A percentile compares a stretch with the other conserved stretches of the same genome.
Evolutionary conservation across 805 yeast genomes (phyloP).

Genomic region (Yamadazyma paraphyllophila): DNA sequence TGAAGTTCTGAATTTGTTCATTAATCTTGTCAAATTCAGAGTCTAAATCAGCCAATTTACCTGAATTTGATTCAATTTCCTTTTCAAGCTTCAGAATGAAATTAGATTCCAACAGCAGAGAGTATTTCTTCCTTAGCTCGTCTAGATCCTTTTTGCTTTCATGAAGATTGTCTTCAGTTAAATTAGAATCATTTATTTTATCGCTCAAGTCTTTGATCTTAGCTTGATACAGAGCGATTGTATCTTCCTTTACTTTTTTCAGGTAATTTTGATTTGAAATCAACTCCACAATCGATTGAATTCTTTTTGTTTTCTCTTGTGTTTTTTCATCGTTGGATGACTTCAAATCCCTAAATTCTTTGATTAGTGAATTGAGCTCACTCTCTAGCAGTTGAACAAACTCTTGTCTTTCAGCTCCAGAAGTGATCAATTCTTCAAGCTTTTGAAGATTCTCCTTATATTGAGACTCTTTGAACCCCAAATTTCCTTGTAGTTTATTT

Average conservation of each 20-base stretch:
- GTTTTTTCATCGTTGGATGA: conserved; percentile 1
- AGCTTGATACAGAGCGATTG: conserved; percentile 1
- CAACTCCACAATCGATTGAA: conserved; percentile 6
- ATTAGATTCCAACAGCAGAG: conserved; percentile 7
- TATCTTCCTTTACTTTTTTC: conserved; percentile 5
- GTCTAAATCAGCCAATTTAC: conserved; percentile 26
- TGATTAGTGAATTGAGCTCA: neutral
- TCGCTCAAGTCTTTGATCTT: conserved; percentile 9
- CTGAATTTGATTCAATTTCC: conserved; percentile 10
- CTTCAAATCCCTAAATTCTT: conserved; percentile 6
- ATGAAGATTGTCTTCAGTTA: conserved; percentile 39
- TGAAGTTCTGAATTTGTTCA: conserved; percentile 9
- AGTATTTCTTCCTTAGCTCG: conserved; percentile 34
- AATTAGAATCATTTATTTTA: conserved; percentile 35
- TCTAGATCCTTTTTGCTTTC: conserved; percentile 43
- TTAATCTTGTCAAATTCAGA: conserved; percentile 10
- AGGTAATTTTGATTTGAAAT: conserved; percentile 11
- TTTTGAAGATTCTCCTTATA: conserved; percentile 23
- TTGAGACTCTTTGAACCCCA: conserved; percentile 42
- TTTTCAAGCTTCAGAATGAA: conserved; percentile 6
- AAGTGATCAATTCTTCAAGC: neutral
- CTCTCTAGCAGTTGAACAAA: neutral
- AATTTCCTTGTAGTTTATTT: conserved; percentile 54
- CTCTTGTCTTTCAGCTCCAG: neutral
- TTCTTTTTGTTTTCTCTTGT: conserved; percentile 4